These are phyloP conservation scores for Fusarium oxysporum DNA, from an alignment of 2,329 filamentous ascomycete species.

Conservation along the genomic window DNA sequence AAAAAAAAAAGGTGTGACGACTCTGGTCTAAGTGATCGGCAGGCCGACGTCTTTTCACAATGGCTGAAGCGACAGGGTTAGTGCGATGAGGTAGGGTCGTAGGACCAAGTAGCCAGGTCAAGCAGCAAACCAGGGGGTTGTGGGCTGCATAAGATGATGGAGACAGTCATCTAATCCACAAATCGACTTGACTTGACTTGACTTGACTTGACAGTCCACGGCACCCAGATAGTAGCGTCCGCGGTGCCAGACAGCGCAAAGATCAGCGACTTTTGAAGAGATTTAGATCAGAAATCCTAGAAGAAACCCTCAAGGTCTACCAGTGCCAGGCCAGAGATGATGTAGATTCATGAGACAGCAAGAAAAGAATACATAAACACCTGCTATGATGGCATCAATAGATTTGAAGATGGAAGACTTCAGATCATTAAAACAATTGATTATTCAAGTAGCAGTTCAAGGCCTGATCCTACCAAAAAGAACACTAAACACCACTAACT, in stretches of 20 bases:
- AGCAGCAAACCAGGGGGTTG: conserved; percentile 46
- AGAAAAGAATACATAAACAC: background rate
- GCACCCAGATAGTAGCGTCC: conserved; percentile 47
- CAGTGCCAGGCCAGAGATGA: conserved; percentile 5
- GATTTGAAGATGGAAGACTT: conserved; percentile 2
- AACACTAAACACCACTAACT: conserved; percentile 1
- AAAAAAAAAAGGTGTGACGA: conserved; percentile 61
- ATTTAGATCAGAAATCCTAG: conserved; percentile 35
- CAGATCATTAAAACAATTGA: background rate
- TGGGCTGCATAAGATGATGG: conserved; percentile 52
- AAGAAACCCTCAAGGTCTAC: conserved; percentile 15
- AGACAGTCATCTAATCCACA: conserved; percentile 40
- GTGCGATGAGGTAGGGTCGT: conserved; percentile 55
- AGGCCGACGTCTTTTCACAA: conserved; percentile 63
- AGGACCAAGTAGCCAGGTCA: conserved; percentile 48
- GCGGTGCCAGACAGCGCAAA: conserved; percentile 41
- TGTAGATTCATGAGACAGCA: conserved; percentile 13
- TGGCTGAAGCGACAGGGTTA: conserved; percentile 60
- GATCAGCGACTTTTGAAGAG: conserved; percentile 42
- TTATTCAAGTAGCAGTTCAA: conserved; percentile 34
- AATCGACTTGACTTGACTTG: conserved; percentile 48
- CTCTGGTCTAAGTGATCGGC: conserved; percentile 66
- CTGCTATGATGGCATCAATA: conserved; percentile 1
- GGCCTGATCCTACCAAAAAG: conserved; percentile 29
- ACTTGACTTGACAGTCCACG: conserved; percentile 49